These are phyloP conservation scores for Fusarium graminum DNA, from an alignment of 2,329 filamentous ascomycete species.

Conservation along the genomic window DNA sequence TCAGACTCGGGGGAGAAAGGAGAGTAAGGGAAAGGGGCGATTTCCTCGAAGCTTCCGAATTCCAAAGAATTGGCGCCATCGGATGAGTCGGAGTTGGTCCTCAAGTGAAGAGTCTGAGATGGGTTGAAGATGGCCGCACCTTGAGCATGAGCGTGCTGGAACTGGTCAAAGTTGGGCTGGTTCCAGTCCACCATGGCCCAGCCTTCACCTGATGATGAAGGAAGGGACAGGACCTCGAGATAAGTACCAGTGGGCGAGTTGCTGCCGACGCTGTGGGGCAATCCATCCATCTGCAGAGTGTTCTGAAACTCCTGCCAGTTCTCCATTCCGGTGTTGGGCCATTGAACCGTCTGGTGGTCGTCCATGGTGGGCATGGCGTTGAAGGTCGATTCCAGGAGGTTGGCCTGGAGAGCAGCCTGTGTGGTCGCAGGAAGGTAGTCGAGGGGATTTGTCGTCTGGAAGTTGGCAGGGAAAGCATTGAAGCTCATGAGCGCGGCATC, in stretches of 20 bases:
- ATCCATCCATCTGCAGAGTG: conserved; percentile 65
- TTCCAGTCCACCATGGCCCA: conserved; percentile 87
- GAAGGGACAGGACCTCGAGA: conserved; percentile 86
- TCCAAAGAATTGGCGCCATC: conserved; percentile 76
- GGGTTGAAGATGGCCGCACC: conserved; percentile 88
- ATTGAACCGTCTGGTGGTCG: conserved; percentile 66
- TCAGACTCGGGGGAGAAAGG: conserved; percentile 89
- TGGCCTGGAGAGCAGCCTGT: conserved; percentile 72
- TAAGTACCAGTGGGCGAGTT: conserved; percentile 68
- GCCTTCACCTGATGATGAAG: conserved; percentile 84
- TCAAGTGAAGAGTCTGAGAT: conserved; percentile 87
- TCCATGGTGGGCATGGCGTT: conserved; percentile 68
- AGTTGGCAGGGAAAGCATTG: conserved; percentile 64
- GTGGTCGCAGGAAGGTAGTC: conserved; percentile 73
- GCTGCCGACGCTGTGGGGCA: conserved; percentile 59
- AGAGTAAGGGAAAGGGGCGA: conserved; percentile 76
- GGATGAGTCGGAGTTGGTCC: conserved; percentile 88
- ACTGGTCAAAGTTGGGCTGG: conserved; percentile 75
- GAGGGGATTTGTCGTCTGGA: conserved; percentile 67
- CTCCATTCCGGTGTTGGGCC: conserved; percentile 72
- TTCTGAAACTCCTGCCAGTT: conserved; percentile 86
- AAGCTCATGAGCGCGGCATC: conserved; percentile 69
- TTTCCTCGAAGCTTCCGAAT: conserved; percentile 85
- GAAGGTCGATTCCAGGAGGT: conserved; percentile 75
- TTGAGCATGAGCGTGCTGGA: conserved; percentile 62